Base-by-base conservation (phyloP, 768 basidiomycete genomes). In the Asterophora lycoperdoides region DNA sequence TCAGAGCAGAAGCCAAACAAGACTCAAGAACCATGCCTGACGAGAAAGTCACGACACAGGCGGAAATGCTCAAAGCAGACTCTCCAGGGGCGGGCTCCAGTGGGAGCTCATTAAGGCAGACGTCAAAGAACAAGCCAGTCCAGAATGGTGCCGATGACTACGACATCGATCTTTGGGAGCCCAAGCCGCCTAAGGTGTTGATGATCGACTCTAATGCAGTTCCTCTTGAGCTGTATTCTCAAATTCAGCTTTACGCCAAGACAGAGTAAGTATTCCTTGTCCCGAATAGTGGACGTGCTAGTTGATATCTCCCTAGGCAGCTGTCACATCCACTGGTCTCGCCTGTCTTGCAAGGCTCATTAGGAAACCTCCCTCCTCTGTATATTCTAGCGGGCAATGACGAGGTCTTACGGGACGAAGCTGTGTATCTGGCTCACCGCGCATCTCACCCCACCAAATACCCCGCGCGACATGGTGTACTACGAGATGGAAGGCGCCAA, bases 191-290 rank as follows among this genome's bases (percentile, higher is more conserved):
- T 1, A 79, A 79, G 57, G 74, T 81, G 2, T 63, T 79, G 19
- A 80, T 79, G 77, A 64, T 75, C 14, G 63, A 77, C 57, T 67
- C 73, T 0, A 55, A 70, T 13, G 65, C 63, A 5, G 57, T 62
- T 0, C 76, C 79, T 1, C 58, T 80, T 43, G 78, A 81, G 53
- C 51, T 80, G 20, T 71, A 66, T 15, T 74, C 81, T 1, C 86
- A 88, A 57, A 89, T 90, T 13, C 89, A 92, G 64, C 69, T 87
- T 11, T 89, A 90, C 61, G 84, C 84, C 4, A 79, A 82, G 1
- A 89, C 81, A 33, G 83, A 84, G 76, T 85, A 70, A 44, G 78
- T 67, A 10, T 33, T 52, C 38, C 46, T 23, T 9, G 20, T 44
- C 6, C 36, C 47, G 19, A 19, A 23, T 17, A n/a, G 44, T 23